Evolutionary conservation across 495 filamentous ascomycete genomes (phyloP).

Genomic region (Haplographium delicatum): DNA sequence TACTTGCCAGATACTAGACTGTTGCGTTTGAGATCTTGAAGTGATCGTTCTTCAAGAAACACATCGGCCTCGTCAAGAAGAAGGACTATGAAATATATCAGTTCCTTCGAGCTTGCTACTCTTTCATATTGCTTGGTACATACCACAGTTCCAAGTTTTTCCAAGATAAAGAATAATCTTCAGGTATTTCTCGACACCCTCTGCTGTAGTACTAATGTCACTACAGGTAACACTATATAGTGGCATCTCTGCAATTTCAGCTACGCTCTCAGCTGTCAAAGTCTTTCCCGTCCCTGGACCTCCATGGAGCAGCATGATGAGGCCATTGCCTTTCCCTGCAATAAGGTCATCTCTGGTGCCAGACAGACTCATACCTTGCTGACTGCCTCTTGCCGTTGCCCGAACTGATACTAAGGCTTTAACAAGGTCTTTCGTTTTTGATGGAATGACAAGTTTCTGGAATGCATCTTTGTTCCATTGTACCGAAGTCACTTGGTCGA

Average conservation of each 20-base stretch:
- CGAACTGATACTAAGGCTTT: conserved; percentile 9
- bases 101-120: not conserved
- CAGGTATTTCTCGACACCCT: conserved; percentile 35
- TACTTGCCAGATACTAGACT: conserved; percentile 11
- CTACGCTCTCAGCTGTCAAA: conserved; percentile 37
- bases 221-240: conserved; percentile 14
- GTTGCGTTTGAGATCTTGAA: not conserved
- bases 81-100: conserved; percentile 40
- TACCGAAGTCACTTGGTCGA: conserved; percentile 28
- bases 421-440: conserved; percentile 8
- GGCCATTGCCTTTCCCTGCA: conserved; percentile 8
- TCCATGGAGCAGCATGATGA: conserved; percentile 31
- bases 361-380: not conserved
- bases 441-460: conserved; percentile 4
- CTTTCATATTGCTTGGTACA: not conserved
- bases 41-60: conserved; percentile 36
- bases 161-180: conserved; percentile 35
- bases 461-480: conserved; percentile 19
- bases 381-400: not conserved
- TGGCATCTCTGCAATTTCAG: conserved; percentile 25
- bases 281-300: conserved; percentile 54
- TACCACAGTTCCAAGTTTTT: conserved; percentile 29
- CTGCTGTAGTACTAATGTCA: conserved; percentile 9
- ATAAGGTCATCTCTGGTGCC: conserved; percentile 9
- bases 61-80: conserved; percentile 75